Base-by-base conservation (phyloP, 202 grass and related monocot genomes). In the Miscanthus sacchariflorus region DNA sequence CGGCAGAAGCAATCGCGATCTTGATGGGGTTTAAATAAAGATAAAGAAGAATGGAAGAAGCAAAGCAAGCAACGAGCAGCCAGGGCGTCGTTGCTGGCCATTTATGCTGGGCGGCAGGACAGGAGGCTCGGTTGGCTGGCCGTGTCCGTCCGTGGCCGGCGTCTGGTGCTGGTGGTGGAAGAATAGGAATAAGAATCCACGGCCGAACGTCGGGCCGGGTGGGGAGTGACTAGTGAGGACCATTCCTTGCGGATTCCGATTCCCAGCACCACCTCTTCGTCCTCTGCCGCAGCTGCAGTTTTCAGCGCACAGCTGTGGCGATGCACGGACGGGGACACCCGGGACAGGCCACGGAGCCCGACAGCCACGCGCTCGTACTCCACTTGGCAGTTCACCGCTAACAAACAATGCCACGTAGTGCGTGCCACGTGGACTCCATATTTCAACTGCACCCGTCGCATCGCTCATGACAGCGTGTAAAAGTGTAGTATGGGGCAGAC, bases 201-300 rank as follows among this genome's bases (percentile, higher is more conserved):
- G 33, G 33, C 33, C 8, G 1, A 3, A 3, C 33, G 33, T 35
- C 33, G 33, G 33, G 33, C 33, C 33, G 3, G 33, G 33, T 4
- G 33, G 33, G 33, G 33, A 35, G 3, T 35, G 33, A 35, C 3
- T 2, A 35, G 33, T 4, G 21, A 56, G 80, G 86, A 82, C 86
- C 86, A 76, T 75, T 17, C 13, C 44, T 61, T 49, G 4, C 23
- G 58, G 36, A 69, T 17, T 72, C 70, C 44, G 28, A 44, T 67
- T 25, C 56, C 5, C 52, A 21, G 0, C 5, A 56, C 5, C 5
- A 56, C 5, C 17, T 56, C 52, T 56, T 49, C 46, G n/a, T 61
- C 58, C 59, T 68, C 72, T 46, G 35, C 87, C 86, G 52, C 80
- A 83, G 8, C 25, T 12, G 87, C 74, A 54, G 64, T 78, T 89